Evolutionary conservation across 2,329 filamentous ascomycete species (phyloP).

Genomic region (Colletotrichum nymphaeae): DNA sequence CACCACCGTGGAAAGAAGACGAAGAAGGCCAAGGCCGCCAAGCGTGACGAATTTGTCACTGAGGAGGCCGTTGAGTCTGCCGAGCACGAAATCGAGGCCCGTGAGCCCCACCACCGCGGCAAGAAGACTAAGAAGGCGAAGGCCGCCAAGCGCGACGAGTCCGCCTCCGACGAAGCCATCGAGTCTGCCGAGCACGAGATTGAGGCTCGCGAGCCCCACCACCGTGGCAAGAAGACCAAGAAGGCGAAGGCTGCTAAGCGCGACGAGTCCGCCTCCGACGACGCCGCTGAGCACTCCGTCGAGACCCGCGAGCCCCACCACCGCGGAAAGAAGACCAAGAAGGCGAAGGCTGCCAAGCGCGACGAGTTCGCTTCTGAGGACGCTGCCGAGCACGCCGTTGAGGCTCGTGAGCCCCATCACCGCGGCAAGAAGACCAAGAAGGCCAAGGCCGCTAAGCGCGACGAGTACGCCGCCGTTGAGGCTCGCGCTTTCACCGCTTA

Average conservation of each 20-base stretch:
- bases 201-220: conserved; percentile 28
- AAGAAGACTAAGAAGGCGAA: conserved; percentile 34
- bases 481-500: conserved; percentile 25
- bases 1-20: conserved; percentile 32
- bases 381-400: conserved; percentile 12
- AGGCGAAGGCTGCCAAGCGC: conserved; percentile 21
- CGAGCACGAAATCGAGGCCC: conserved; percentile 26
- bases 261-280: neutral
- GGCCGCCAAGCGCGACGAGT: neutral
- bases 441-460: neutral
- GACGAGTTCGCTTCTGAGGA: neutral
- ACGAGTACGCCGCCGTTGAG: conserved; percentile 6
- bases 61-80: neutral
- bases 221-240: conserved; percentile 31
- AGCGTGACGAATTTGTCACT: conserved; percentile 15
- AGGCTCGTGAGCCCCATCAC: conserved; percentile 35
- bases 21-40: conserved; percentile 6
- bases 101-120: conserved; percentile 35
- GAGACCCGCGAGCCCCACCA: conserved; percentile 38
- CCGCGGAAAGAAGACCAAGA: conserved; percentile 32
- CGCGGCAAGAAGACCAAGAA: conserved; percentile 28
- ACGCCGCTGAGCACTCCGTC: conserved; percentile 2
- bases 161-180: neutral
- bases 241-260: conserved; percentile 16
- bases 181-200: neutral